Conservation (phyloP, 805 yeast genomes). For the Hanseniaspora thailandica region DNA sequence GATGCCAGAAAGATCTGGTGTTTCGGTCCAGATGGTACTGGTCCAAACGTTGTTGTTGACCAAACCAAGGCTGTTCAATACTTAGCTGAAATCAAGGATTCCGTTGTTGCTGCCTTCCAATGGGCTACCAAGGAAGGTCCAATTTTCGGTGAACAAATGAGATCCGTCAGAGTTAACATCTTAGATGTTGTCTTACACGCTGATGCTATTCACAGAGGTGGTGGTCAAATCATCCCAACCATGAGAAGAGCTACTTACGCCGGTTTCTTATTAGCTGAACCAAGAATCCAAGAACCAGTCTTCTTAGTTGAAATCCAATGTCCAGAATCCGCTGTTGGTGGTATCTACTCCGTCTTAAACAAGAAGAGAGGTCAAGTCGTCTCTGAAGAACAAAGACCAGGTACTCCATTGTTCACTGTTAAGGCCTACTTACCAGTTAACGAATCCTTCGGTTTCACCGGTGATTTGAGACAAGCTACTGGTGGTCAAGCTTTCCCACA, state of each 20-base stretch:
- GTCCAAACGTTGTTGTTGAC: conserved; percentile 97
- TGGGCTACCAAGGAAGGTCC: conserved; percentile 99
- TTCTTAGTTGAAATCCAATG: conserved; percentile 98
- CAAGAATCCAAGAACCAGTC: conserved; percentile 98
- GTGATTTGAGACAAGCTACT: conserved; percentile 98
- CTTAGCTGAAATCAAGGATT: conserved; percentile 97
- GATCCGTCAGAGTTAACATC: conserved; percentile 95
- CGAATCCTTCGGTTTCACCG: conserved; percentile 99
- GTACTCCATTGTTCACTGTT: conserved; percentile 99
- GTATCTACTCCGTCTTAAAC: conserved; percentile 99
- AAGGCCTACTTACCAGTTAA: conserved; percentile 99
- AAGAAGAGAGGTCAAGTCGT: conserved; percentile 99
- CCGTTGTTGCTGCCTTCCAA: conserved; percentile 99
- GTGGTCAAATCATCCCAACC: conserved; percentile 99
- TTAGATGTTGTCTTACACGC: conserved; percentile 98
- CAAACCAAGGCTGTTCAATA: conserved; percentile 99
- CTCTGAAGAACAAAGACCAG: conserved; percentile 99
- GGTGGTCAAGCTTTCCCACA: conserved; percentile 99
- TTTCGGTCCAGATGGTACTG: conserved; percentile 99
- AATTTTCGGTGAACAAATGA: conserved; percentile 87
- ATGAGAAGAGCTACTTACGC: conserved; percentile 99
- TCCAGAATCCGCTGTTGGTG: conserved; percentile 99
- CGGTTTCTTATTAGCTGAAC: conserved; percentile 94
- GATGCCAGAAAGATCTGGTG: conserved; percentile 99
- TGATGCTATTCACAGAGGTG: conserved; percentile 99